Evolutionary conservation across 176 grass and related monocot species (phyloP).

Genomic region (Carex pumila): DNA sequence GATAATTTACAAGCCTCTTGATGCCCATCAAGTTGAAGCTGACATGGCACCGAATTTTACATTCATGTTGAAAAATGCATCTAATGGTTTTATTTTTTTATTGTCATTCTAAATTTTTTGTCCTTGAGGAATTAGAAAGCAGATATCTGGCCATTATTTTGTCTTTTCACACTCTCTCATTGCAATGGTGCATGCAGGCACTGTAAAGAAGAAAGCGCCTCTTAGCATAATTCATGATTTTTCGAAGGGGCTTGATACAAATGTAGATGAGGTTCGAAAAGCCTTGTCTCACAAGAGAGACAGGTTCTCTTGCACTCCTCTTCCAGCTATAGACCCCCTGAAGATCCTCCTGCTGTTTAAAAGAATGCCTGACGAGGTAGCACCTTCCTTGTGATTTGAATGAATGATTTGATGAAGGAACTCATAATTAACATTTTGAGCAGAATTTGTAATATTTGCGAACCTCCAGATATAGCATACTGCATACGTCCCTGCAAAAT

Average conservation of each 20-base stretch:
- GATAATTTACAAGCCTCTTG: background rate
- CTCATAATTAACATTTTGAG: background rate
- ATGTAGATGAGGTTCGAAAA: constrained; percentile 42
- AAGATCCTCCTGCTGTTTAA: constrained; percentile 65
- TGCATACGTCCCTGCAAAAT: background rate
- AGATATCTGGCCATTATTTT: background rate
- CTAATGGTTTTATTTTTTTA: background rate
- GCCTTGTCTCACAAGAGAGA: constrained; percentile 66
- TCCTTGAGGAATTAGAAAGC: background rate
- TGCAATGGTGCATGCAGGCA: constrained; percentile 42
- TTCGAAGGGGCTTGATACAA: constrained; percentile 55
- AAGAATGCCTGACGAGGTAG: constrained; percentile 82
- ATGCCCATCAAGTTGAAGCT: background rate
- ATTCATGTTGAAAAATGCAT: background rate
- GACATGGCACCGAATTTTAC: background rate
- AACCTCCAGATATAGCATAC: background rate
- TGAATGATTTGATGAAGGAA: constrained; percentile 2
- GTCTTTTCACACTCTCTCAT: background rate
- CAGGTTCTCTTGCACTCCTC: constrained; percentile 35
- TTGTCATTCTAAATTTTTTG: background rate
- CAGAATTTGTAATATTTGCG: background rate
- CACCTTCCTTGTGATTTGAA: background rate
- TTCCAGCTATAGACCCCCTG: constrained; percentile 45
- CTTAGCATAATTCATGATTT: constrained; percentile 70
- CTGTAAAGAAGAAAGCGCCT: constrained; percentile 61